phyloP scores from a whole-genome alignment of 176 grass and related monocot species.

The Lolium multiflorum region DNA sequence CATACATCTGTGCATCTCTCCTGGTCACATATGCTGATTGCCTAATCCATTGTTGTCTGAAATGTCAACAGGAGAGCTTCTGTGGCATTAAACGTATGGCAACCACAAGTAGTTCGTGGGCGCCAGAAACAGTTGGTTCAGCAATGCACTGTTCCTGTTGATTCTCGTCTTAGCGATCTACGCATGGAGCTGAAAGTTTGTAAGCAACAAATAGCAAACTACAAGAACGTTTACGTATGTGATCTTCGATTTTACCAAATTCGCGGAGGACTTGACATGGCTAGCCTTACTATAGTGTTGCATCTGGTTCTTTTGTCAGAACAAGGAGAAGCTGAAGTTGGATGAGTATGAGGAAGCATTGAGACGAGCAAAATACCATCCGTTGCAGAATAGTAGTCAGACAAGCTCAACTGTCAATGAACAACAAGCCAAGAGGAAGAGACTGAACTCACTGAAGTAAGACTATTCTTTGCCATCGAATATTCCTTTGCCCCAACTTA shows the following conservation, averaged over 20 bases:
- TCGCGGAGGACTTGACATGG: slow-evolving; percentile 1
- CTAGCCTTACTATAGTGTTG: slow-evolving; percentile 47
- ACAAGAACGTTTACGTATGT: slow-evolving; percentile 84
- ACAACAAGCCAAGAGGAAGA: slow-evolving; percentile 54
- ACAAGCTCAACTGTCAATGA: slow-evolving; percentile 29
- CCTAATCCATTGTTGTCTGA: neutral
- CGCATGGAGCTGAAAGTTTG: slow-evolving; percentile 96
- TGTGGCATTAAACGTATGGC: slow-evolving; percentile 94
- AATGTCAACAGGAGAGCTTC: slow-evolving; percentile 72
- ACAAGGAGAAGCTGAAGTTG: slow-evolving; percentile 71
- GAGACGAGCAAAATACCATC: slow-evolving; percentile 77
- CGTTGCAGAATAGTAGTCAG: slow-evolving; percentile 47
- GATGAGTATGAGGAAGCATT: slow-evolving; percentile 66
- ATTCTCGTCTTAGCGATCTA: slow-evolving; percentile 73
- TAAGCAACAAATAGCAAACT: slow-evolving; percentile 87
- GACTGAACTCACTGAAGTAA: slow-evolving; percentile 66
- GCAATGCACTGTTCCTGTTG: slow-evolving; percentile 82
- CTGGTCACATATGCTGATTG: slow-evolving; percentile 8
- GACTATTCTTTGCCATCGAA: neutral
- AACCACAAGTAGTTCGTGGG: slow-evolving; percentile 87
- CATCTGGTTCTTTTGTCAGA: slow-evolving; percentile 56
- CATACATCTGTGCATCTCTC: neutral
- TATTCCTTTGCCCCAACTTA: slow-evolving; percentile 37
- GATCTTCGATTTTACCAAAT: slow-evolving; percentile 36
- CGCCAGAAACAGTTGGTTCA: slow-evolving; percentile 89